Evolutionary conservation across 345 rosid species (phyloP), one percentile per base, ranked within the genome.

Genomic region (Pseudoturritis turrita): DNA sequence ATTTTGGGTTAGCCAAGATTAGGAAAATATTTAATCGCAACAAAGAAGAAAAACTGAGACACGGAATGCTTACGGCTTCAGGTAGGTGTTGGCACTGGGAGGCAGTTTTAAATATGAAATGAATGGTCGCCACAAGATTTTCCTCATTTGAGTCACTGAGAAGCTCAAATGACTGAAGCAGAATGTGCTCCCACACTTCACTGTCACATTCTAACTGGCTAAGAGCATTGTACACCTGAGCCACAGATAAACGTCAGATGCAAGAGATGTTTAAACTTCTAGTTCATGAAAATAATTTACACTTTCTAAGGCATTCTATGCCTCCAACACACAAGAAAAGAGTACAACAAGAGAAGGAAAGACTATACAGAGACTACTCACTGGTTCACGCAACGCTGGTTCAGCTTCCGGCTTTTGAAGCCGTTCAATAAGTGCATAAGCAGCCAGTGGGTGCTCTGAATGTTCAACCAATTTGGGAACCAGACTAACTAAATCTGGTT

Each of bases 381-480:
- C 99, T 63, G 99, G 89, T 69, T 85, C 76, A 70, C 83, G 81
- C 68, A 92, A 53, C 9, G 89, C 83, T 78, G 97, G 90, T 74
- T 92, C 97, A 10, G 91, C 98, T 77, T 92, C 92, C 54, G 97
- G 86, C 81, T 82, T 85, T 68, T 83, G 89, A 79, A 96, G 92
- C 47, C 96, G 85, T 66, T 87, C 91, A 74, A 96, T 85, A 77
- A 96, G 99, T 13, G 86, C 85, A 85, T 65, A 84, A 19, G 99
- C 99, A 37, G 97, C 99, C 74, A 86, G 68, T 41, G 97, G 87
- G 64, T 96, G 98, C 86, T 96, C 99, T 13, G 97, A 82, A 70
- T 84, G 96, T 81, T 92, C 99, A 61, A 96, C 99, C 83, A 96
- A 79, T 74, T 89, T 96, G 78, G 99, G 99, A n/a, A 96, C 91